Percentiles rank a stretch among this genome's conserved stretches.
phyloP scores from a whole-genome alignment of 768 basidiomycete genomes.

The Leccinum variicolor region DNA sequence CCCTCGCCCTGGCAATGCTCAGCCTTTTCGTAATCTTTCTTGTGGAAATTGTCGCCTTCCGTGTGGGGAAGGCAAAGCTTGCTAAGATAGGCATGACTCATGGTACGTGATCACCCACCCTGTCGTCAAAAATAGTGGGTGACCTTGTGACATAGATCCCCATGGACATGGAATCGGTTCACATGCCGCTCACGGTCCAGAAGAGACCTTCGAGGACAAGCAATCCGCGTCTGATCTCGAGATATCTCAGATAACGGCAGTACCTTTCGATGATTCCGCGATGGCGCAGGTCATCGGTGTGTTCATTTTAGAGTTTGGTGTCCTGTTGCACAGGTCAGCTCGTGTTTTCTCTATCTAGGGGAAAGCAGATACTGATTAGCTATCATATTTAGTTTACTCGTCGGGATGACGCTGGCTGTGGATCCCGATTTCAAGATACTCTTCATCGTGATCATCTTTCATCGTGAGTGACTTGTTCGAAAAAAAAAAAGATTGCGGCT shows the following conservation, averaged over 20 bases:
- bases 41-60: slow-evolving; percentile 81
- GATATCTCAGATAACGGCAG: slow-evolving; percentile 3
- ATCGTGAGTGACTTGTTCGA: slow-evolving; percentile 58
- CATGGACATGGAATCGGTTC: slow-evolving; percentile 63
- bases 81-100: slow-evolving; percentile 59
- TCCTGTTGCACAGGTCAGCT: slow-evolving; percentile 71
- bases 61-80: slow-evolving; percentile 78
- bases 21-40: slow-evolving; percentile 85
- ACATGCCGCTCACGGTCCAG: slow-evolving; percentile 72
- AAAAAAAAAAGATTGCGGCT: not conserved
- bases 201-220: slow-evolving; percentile 27
- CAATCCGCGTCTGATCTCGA: slow-evolving; percentile 29
- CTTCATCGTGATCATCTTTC: slow-evolving; percentile 89
- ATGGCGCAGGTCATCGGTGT: slow-evolving; percentile 80
- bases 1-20: slow-evolving; percentile 74
- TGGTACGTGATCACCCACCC: slow-evolving; percentile 36
- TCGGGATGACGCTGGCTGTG: slow-evolving; percentile 94
- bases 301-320: slow-evolving; percentile 92
- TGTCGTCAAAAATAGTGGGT: not conserved
- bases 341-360: not conserved
- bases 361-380: not conserved
- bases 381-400: slow-evolving; percentile 53
- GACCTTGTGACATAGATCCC: slow-evolving; percentile 44
- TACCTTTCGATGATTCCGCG: slow-evolving; percentile 38
- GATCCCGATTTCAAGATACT: slow-evolving; percentile 74